A percentile compares a stretch with the other conserved stretches of the same genome.
These are phyloP conservation scores for Spencermartinsiella ligniputridi DNA, from an alignment of 1,139 yeast genomes.

Conservation along the genomic window DNA sequence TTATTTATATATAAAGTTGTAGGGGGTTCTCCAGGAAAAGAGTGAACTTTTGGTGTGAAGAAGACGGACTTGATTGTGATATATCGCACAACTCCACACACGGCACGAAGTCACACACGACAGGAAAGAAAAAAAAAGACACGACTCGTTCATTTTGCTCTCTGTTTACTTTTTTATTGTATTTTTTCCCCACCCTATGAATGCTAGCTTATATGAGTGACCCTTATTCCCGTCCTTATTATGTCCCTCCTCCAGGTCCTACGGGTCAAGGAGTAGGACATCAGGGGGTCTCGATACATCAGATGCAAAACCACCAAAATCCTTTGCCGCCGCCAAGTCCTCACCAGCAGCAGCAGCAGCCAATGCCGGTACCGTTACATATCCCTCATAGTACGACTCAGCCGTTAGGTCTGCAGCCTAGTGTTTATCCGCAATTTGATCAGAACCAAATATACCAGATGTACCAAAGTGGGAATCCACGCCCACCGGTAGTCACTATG, in stretches of 20 bases:
- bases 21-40: no score
- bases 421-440: background rate
- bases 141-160: no score
- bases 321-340: no score
- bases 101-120: no score
- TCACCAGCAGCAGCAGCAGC: conserved; percentile 8
- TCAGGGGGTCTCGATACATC: background rate
- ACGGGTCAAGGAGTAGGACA: background rate
- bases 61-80: no score
- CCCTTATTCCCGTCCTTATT: background rate
- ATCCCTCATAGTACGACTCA: background rate
- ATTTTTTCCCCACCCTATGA: background rate
- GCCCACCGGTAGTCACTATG: background rate
- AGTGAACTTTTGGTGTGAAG: no score
- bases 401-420: conserved; percentile 1
- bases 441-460: background rate
- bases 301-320: background rate
- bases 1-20: no score
- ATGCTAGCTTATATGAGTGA: conserved; percentile 2
- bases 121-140: no score
- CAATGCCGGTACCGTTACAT: conserved; percentile 5
- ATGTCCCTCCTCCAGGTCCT: background rate
- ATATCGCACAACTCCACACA: no score
- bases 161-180: no score
- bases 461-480: background rate